Conservation (phyloP, 768 basidiomycete genomes). For the Serendipita sp. region DNA sequence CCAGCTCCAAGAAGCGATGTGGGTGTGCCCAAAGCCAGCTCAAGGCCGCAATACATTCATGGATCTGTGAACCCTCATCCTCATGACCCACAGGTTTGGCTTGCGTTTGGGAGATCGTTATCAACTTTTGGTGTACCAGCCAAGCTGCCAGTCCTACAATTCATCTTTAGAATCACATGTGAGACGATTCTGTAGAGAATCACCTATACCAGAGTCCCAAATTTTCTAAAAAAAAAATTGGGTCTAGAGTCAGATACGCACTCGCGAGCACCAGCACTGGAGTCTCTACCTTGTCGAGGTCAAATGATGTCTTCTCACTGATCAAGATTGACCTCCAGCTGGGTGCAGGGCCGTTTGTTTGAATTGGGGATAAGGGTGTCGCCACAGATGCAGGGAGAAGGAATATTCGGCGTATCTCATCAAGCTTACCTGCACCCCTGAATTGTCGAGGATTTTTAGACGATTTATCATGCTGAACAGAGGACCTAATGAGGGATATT, state of each 20-base stretch:
- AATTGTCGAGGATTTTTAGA: constrained; percentile 9
- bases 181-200: not conserved
- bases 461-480: too few relatives aligned
- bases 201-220: constrained; percentile 84
- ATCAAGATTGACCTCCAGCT: constrained; percentile 27
- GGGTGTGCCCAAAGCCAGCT: constrained; percentile 13
- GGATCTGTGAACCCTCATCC: too few relatives aligned
- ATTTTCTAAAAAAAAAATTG: constrained; percentile 49
- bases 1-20: constrained; percentile 43
- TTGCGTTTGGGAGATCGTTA: too few relatives aligned
- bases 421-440: constrained; percentile 34
- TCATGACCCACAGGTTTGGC: too few relatives aligned
- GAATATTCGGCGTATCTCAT: constrained; percentile 46
- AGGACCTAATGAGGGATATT: constrained; percentile 21
- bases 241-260: not conserved
- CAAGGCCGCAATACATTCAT: too few relatives aligned
- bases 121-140: too few relatives aligned
- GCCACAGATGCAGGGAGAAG: constrained; percentile 16
- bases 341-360: not conserved
- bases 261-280: not conserved
- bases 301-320: constrained; percentile 73
- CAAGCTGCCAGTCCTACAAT: too few relatives aligned
- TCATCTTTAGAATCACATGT: not conserved
- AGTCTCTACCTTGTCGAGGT: constrained; percentile 69
- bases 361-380: not conserved